A percentile compares a stretch with the other conserved stretches of the same genome.
These are phyloP conservation scores for Hypoxylon sp. DNA, from an alignment of 2,329 filamentous ascomycete genomes.

Conservation along the genomic window DNA sequence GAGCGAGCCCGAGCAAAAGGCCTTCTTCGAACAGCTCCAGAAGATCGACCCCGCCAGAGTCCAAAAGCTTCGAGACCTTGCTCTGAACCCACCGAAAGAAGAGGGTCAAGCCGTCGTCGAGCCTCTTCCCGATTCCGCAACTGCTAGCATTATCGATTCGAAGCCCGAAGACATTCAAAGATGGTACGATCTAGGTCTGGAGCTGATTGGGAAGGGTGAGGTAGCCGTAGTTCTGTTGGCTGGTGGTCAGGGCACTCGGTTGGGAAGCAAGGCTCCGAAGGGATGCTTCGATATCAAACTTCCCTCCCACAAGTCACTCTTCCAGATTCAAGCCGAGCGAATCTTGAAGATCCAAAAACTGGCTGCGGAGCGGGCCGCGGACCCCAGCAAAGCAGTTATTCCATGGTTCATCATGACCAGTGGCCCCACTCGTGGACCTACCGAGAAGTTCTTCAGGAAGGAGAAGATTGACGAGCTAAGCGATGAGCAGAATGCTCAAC, in stretches of 20 bases:
- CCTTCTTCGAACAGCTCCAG: conserved; percentile 84
- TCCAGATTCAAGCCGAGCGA: conserved; percentile 96
- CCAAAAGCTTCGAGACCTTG: conserved; percentile 86
- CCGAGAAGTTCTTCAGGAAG: conserved; percentile 85
- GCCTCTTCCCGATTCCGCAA: conserved; percentile 87
- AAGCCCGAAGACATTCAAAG: conserved; percentile 79
- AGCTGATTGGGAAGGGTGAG: conserved; percentile 81
- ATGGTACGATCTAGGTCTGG: conserved; percentile 88
- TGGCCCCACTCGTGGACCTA: conserved; percentile 89
- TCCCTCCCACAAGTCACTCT: conserved; percentile 91
- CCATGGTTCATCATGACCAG: conserved; percentile 99
- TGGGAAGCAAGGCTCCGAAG: conserved; percentile 96
- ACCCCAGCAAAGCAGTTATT: conserved; percentile 71
- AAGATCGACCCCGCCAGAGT: conserved; percentile 87
- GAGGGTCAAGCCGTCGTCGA: conserved; percentile 72
- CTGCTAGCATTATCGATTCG: conserved; percentile 92
- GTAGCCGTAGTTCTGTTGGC: conserved; percentile 95
- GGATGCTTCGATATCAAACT: conserved; percentile 97
- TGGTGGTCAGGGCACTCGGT: conserved; percentile 92
- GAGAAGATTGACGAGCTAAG: conserved; percentile 49
- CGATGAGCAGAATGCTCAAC: conserved; percentile 73
- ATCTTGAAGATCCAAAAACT: conserved; percentile 88
- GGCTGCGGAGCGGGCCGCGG: conserved; percentile 76
- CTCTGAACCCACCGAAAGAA: conserved; percentile 80
- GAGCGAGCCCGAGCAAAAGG: conserved; percentile 76